Percentiles rank a stretch among this genome's conserved stretches.
phyloP scores from a whole-genome alignment of 1,139 yeast species.

The Candida sp. region DNA sequence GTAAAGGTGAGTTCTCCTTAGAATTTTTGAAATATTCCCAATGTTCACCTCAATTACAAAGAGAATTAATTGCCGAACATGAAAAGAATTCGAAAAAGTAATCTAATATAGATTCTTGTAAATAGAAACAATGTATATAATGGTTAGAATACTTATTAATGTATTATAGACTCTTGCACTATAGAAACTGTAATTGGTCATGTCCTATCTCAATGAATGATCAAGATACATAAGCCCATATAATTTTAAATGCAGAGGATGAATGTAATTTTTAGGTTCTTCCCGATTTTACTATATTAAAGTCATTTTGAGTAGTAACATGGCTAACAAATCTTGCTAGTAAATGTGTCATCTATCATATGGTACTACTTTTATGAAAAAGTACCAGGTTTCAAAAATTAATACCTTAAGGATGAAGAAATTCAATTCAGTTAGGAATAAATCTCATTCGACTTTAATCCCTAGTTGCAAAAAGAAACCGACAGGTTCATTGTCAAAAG shows the following conservation, averaged over 20 bases:
- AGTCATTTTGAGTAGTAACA: neutral
- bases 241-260: neutral
- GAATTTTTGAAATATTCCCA: conserved; percentile 94
- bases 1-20: conserved; percentile 96
- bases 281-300: neutral
- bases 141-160: neutral
- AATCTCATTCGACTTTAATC: neutral
- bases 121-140: neutral
- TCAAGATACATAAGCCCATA: neutral
- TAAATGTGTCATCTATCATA: neutral
- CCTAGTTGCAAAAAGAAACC: neutral
- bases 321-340: neutral
- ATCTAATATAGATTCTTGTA: conserved; percentile 1
- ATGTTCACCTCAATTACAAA: conserved; percentile 87
- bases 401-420: neutral
- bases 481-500: neutral
- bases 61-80: conserved; percentile 82
- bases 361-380: neutral
- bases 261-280: neutral
- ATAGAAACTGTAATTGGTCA: neutral
- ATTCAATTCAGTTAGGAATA: neutral
- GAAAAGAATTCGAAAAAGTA: conserved; percentile 36
- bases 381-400: neutral
- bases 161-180: no score
- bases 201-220: neutral